These are phyloP conservation scores for Chaetomidium leptoderma DNA, from an alignment of 495 filamentous ascomycete genomes.

Conservation along the genomic window DNA sequence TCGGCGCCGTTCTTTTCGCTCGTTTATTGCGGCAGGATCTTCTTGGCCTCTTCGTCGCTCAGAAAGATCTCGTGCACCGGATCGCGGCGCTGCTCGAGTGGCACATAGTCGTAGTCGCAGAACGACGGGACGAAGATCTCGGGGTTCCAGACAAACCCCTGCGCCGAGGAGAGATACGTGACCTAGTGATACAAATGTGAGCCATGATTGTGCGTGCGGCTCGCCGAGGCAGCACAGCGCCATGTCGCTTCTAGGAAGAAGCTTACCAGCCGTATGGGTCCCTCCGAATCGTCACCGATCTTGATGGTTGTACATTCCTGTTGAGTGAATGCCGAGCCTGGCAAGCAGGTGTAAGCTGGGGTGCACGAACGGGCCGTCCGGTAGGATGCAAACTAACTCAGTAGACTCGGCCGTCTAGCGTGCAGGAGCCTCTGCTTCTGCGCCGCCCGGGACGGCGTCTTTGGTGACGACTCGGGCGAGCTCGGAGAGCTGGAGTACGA, in stretches of 20 bases:
- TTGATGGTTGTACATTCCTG: conserved; percentile 66
- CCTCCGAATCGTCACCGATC: conserved; percentile 59
- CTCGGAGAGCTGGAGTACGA: conserved; percentile 53
- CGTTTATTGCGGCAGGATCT: conserved; percentile 49
- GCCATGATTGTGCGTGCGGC: conserved; percentile 6
- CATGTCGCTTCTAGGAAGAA: not conserved
- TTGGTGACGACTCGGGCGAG: conserved; percentile 36
- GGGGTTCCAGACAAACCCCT: conserved; percentile 71
- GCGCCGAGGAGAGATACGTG: conserved; percentile 62
- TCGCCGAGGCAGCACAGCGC: not conserved
- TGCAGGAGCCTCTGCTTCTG: conserved; percentile 45
- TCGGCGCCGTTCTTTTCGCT: not conserved
- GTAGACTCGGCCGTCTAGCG: conserved; percentile 49
- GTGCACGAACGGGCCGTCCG: not conserved
- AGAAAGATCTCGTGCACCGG: conserved; percentile 64
- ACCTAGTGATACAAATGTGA: conserved; percentile 44
- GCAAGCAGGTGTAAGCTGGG: conserved; percentile 19
- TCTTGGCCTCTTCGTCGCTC: conserved; percentile 59
- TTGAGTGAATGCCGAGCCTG: conserved; percentile 59
- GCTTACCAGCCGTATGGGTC: conserved; percentile 58
- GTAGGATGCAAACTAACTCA: conserved; percentile 37
- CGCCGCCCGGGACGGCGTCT: conserved; percentile 33
- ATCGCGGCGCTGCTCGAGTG: conserved; percentile 61
- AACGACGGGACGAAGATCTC: conserved; percentile 57
- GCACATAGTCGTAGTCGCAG: conserved; percentile 53